Conservation (phyloP, 768 basidiomycete species). For the Pisolithus sp. region DNA sequence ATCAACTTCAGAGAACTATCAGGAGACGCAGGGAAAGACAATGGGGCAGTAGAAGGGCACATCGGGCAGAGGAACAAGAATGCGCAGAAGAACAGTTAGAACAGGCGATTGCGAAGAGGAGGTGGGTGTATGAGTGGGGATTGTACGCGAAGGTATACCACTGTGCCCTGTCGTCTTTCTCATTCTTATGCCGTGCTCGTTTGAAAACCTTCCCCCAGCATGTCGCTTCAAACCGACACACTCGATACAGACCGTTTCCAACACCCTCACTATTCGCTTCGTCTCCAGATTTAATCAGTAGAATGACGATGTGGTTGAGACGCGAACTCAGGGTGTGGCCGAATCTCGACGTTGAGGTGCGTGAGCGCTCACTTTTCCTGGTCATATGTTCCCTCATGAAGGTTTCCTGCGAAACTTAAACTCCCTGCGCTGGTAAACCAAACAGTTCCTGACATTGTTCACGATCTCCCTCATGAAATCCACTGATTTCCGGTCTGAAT, state of each 20-base stretch:
- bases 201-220: conserved; percentile 46
- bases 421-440: not conserved
- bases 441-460: conserved; percentile 83
- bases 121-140: conserved; percentile 74
- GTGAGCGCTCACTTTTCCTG: conserved; percentile 13
- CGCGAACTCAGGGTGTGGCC: conserved; percentile 86
- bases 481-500: conserved; percentile 87
- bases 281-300: conserved; percentile 65
- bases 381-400: conserved; percentile 1
- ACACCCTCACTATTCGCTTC: conserved; percentile 77
- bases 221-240: conserved; percentile 80
- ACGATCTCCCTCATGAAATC: conserved; percentile 87
- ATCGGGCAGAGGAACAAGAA: conserved; percentile 35
- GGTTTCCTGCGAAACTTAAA: too few relatives aligned
- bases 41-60: conserved; percentile 44
- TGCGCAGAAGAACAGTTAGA: conserved; percentile 69
- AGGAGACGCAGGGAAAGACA: conserved; percentile 35
- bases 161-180: not conserved
- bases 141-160: conserved; percentile 77
- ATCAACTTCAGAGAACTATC: not conserved
- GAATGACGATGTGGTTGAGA: conserved; percentile 75
- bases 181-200: conserved; percentile 2
- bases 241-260: conserved; percentile 87
- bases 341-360: conserved; percentile 82
- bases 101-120: conserved; percentile 61